Base-by-base conservation (phyloP, 148 eudicot species). In the Nepenthes gracilis region DNA sequence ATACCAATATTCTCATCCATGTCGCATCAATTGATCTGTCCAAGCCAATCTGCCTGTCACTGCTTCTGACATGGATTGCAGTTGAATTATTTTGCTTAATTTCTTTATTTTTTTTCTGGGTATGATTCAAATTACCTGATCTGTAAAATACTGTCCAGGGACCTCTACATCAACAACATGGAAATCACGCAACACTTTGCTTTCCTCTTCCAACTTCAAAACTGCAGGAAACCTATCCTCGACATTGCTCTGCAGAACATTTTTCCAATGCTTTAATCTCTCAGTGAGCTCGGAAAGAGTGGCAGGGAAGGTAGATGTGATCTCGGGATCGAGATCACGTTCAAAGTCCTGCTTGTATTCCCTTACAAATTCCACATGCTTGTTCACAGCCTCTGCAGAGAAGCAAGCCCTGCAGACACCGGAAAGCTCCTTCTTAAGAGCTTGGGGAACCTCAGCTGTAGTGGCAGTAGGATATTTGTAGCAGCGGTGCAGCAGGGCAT, bases 341-440 rank as follows among this genome's bases (percentile, higher is more conserved):
- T 93, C 95, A 75, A 93, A 93, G 33, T 93, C 99, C 59, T 84
- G 91, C 78, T 93, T 93, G 78, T 93, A 93, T 67, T 89, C 99
- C 64, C 88, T 75, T 65, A 89, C 99, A 58, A 93, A 89, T 35
- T 93, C 97, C 57, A 86, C 95, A 81, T 88, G 99, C 74, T 93
- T 93, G 77, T 84, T 93, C 64, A 93, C 95, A 66, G 99, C 99
- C 79, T 88, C 99, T 67, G 92, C 87, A 1, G 99, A 88, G 75
- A 93, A 93, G 70, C 99, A 93, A 54, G 99, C 97, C 78, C 84
- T 79, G 74, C 99, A 89, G 71, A 89, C 96, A 62, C 99, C 96
- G 54, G 99, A 93, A 49, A 93, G 95, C 83, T 93, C 99, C 80
- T 93, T 93, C 73, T 90, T 89, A 47, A 93, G 92, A 67, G 99